These are phyloP conservation scores for Parmales sp. DNA, from an alignment of 108 stramenopile genomes.

Conservation along the genomic window DNA sequence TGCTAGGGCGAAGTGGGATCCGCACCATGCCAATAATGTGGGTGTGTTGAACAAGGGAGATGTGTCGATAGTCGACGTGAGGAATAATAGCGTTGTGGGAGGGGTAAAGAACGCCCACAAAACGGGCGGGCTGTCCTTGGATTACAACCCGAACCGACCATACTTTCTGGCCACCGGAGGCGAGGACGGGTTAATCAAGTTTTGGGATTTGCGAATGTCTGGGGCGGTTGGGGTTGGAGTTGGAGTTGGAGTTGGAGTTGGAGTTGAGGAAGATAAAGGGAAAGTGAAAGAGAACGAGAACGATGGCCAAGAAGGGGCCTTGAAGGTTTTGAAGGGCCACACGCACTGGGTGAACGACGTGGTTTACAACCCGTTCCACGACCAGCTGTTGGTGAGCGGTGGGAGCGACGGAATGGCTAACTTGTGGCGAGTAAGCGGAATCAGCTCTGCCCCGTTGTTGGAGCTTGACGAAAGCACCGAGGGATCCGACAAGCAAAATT, in stretches of 20 bases:
- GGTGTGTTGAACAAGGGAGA: too few relatives aligned
- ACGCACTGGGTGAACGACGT: slow-evolving; percentile 72
- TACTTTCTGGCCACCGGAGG: slow-evolving; percentile 71
- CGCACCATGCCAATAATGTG: too few relatives aligned
- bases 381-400: slow-evolving; percentile 86
- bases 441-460: slow-evolving; percentile 84
- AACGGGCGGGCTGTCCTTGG: slow-evolving; percentile 34
- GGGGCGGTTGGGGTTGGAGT: slow-evolving; percentile 33
- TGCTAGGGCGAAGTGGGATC: too few relatives aligned
- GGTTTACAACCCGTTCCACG: slow-evolving; percentile 92
- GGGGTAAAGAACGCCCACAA: not conserved
- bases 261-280: not conserved
- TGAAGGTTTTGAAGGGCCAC: slow-evolving; percentile 62
- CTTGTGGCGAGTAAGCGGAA: slow-evolving; percentile 85
- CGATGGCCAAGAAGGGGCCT: not conserved
- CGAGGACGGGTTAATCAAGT: slow-evolving; percentile 82
- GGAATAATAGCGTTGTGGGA: not conserved
- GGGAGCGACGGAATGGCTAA: slow-evolving; percentile 85
- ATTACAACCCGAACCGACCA: slow-evolving; percentile 92
- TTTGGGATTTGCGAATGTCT: slow-evolving; percentile 73
- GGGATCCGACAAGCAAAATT: slow-evolving; percentile 11
- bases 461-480: slow-evolving; percentile 28
- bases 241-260: slow-evolving; percentile 7
- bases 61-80: too few relatives aligned
- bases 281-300: not conserved